Base-by-base conservation (phyloP, 164 flowering plant species). In the Aristolochia californica region DNA sequence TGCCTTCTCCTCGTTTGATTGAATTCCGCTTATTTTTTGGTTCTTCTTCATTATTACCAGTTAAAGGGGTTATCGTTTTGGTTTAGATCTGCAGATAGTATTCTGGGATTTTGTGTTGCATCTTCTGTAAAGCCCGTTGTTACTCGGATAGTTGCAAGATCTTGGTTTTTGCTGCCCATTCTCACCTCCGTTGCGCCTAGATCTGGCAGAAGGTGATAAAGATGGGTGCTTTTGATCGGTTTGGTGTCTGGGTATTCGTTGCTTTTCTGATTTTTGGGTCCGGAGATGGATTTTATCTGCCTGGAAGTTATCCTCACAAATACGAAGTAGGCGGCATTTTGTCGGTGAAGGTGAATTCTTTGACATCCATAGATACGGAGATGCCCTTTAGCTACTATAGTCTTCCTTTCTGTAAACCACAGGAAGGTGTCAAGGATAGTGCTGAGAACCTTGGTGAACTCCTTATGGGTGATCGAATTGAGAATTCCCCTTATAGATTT, bases 401-500 rank as follows among this genome's bases (percentile, higher is more conserved):
- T 56, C 66, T 86, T 28, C 94, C 94, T 8, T 86, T 83, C 60
- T 86, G 94, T 62, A 38, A 67, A 62, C 94, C 94, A 4, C 28
- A 5, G 5, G 94, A 70, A 57, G 94, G 94, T 52, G 80, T 86
- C 8, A 83, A 86, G 66, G 87, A 83, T 66, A 86, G 81, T 40
- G 80, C 82, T 5, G 94, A 86, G 67, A 86, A 85, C 69, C 86
- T 87, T 0, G 96, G 96, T 18, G 96, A 87, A 78, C 80, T 87
- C 56, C 80, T 87, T 15, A 81, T 87, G 96, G 96, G 96, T 1
- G 96, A 87, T 62, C 72, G 96, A 69, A 87, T 87, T 28, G 91
- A 87, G 77, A 87, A 80, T 53, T 87, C 96, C 0, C 96, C 91
- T 0, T 85, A 85, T 61, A 60, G 60, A 68, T 83, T 85, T 67